phyloP scores from a whole-genome alignment of 306 rosid species.

The Pyrus bretschneideri region DNA sequence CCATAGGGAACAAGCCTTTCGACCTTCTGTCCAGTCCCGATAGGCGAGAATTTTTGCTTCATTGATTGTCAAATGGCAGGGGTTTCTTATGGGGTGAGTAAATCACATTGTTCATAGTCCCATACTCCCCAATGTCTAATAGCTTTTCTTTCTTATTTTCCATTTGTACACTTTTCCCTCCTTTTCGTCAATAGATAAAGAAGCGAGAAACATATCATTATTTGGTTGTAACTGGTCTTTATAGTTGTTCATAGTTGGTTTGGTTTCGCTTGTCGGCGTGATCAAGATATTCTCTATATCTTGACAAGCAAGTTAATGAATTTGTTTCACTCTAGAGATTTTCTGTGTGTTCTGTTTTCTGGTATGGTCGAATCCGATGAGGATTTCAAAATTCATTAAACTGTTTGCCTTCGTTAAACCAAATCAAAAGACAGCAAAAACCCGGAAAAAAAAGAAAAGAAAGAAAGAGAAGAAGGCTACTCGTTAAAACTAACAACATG shows the following conservation, averaged over 20 bases:
- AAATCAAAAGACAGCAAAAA: background rate
- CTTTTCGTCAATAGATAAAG: background rate
- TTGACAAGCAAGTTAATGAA: background rate
- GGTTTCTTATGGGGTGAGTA: slow-evolving; percentile 7
- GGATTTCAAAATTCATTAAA: background rate
- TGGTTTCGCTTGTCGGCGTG: slow-evolving; percentile 5
- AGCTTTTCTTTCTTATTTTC: background rate
- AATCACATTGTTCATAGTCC: slow-evolving; percentile 48
- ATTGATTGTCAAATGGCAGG: slow-evolving; percentile 23
- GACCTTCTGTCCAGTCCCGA: slow-evolving; percentile 64
- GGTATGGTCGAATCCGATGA: background rate
- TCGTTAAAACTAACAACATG: slow-evolving; percentile 2
- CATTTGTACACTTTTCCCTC: background rate
- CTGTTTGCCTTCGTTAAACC: background rate
- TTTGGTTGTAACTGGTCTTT: slow-evolving; percentile 3
- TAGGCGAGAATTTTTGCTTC: slow-evolving; percentile 45
- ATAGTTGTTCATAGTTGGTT: slow-evolving; percentile 8
- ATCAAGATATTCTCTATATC: background rate
- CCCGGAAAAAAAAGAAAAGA: background rate
- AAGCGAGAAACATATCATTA: slow-evolving; percentile 5
- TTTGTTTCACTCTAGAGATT: background rate
- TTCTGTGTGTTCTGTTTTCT: background rate
- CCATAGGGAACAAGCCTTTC: slow-evolving; percentile 48
- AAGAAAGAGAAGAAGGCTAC: background rate
- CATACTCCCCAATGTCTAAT: slow-evolving; percentile 22